Conservation (phyloP, 1,284 basidiomycete genomes). For the Leccinum subrobustum region DNA sequence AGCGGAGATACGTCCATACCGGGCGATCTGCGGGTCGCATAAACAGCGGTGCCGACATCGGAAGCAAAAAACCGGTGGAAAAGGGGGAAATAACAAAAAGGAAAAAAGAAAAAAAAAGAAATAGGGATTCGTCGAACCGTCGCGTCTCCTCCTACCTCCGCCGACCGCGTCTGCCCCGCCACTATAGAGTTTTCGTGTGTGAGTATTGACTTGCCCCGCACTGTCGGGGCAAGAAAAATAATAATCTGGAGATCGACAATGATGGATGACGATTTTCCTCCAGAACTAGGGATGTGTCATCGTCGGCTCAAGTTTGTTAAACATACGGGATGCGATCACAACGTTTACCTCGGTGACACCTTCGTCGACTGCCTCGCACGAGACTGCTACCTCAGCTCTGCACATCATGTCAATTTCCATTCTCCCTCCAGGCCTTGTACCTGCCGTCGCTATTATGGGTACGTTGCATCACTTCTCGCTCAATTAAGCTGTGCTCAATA, state of each 20-base stretch:
- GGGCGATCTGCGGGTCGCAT: neutral
- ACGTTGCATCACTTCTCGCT: slow-evolving; percentile 20
- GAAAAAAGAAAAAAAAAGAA: neutral
- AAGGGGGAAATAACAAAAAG: neutral
- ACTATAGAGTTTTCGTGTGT: neutral
- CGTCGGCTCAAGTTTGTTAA: slow-evolving; percentile 54
- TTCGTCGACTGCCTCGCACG: slow-evolving; percentile 52
- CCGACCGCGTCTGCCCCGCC: neutral
- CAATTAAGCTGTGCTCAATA: slow-evolving; percentile 1
- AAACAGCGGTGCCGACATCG: slow-evolving; percentile 1
- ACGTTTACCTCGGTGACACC: slow-evolving; percentile 48
- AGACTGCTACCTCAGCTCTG: slow-evolving; percentile 46
- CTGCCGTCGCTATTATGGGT: slow-evolving; percentile 62
- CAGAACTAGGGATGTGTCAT: slow-evolving; percentile 53
- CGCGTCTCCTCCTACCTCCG: slow-evolving; percentile 1
- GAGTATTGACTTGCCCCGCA: neutral
- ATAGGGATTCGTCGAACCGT: neutral
- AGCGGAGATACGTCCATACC: neutral
- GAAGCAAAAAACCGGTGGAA: neutral
- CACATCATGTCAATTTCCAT: slow-evolving; percentile 50
- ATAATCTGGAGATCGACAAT: neutral
- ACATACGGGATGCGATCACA: slow-evolving; percentile 53
- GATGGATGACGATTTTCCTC: neutral
- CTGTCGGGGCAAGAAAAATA: neutral
- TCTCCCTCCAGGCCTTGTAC: slow-evolving; percentile 37